Conservation (phyloP, 441 rosid species). For the Metrosideros polymorpha region DNA sequence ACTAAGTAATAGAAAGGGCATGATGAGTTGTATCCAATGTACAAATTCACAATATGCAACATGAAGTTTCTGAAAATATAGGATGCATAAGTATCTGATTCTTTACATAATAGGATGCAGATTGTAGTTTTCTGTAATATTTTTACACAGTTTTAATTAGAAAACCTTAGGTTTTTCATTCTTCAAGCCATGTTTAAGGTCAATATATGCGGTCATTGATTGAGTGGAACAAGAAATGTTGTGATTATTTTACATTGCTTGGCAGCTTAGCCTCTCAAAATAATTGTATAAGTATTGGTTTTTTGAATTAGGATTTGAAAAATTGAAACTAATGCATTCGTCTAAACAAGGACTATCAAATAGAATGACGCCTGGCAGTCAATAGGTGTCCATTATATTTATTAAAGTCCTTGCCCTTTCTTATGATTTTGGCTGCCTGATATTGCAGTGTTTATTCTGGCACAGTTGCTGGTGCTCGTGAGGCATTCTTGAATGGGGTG, state of each 20-base stretch:
- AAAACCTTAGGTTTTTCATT: neutral
- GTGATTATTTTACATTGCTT: neutral
- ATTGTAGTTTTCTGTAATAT: neutral
- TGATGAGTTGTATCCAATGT: neutral
- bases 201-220: neutral
- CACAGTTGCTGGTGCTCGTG: constrained; percentile 96
- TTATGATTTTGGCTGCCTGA: neutral
- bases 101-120: neutral
- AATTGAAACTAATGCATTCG: neutral
- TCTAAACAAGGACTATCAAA: neutral
- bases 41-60: neutral
- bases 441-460: constrained; percentile 76
- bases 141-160: neutral
- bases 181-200: neutral
- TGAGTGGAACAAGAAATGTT: neutral
- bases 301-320: neutral
- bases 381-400: neutral
- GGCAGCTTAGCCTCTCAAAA: neutral
- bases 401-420: neutral
- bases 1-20: neutral
- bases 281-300: neutral
- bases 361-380: neutral
- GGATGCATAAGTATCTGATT: neutral
- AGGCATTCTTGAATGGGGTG: constrained; percentile 71
- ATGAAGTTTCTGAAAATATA: neutral